These are phyloP conservation scores for Drosera spatulata DNA, from an alignment of 179 eudicot species.

Conservation along the genomic window DNA sequence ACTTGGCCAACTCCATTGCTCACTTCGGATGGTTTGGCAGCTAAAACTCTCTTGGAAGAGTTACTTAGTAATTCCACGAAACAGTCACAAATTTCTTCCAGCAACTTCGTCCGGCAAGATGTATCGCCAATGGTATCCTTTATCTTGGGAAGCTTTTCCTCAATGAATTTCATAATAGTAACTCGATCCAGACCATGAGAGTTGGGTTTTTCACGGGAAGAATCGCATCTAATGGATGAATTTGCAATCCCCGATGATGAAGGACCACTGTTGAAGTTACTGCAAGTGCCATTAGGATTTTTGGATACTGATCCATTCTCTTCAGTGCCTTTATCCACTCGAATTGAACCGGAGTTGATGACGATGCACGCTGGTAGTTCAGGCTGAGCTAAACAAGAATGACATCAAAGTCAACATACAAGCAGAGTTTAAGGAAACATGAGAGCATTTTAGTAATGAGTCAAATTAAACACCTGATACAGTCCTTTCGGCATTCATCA, in stretches of 20 bases:
- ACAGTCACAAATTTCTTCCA: conserved; percentile 24
- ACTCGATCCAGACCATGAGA: conserved; percentile 12
- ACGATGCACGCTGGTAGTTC: conserved; percentile 3
- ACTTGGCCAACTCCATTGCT: conserved; percentile 5
- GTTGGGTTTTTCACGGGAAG: conserved; percentile 3
- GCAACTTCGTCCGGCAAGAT: conserved; percentile 17
- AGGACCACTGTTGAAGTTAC: conserved; percentile 22
- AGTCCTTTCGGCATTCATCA: conserved; percentile 10
- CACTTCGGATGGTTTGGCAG: conserved; percentile 9
- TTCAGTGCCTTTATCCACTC: conserved; percentile 10
- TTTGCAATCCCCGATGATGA: conserved; percentile 25
- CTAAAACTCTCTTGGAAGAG: conserved; percentile 7
- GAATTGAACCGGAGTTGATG: too few species aligned
- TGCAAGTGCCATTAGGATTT: conserved; percentile 3
- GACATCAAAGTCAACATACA: background rate
- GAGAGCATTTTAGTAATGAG: background rate
- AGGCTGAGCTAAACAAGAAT: conserved; percentile 8
- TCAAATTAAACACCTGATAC: conserved; percentile 16
- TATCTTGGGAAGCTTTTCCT: conserved; percentile 20
- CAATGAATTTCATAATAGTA: conserved; percentile 22
- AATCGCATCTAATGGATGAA: conserved; percentile 13
- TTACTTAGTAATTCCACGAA: conserved; percentile 12
- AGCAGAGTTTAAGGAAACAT: too few species aligned
- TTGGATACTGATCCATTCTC: conserved; percentile 11
- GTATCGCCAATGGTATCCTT: conserved; percentile 11